Base-by-base conservation (phyloP, 2,329 filamentous ascomycete species). In the Xylariaceae sp. region DNA sequence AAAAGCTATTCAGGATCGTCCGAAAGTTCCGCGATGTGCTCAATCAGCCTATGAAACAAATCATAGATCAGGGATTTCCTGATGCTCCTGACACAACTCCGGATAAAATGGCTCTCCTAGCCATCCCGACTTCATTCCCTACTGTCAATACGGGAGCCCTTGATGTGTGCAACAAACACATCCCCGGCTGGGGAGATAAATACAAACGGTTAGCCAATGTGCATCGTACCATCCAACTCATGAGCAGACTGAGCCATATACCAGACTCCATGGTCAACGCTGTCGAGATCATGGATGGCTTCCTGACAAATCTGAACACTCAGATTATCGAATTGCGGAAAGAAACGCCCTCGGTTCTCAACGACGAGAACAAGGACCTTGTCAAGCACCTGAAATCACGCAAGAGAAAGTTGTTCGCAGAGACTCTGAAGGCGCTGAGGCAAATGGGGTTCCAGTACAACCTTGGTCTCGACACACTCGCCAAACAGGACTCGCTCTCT, bases 381-480 rank as follows among this genome's bases (percentile, higher is more conserved):
- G 83, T 96, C 57, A 91, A 95, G 70, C 89, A 96, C 69, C 82
- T 97, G 62, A 97, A 96, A 75, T 85, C 84, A 2, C 83, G 89
- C 64, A 99, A 99, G 73, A 84, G 90, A 43, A 91, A 91, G 63
- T 80, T 97, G 11, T 94, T 95, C 64, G 88, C 90, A 0, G 92
- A 97, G 63, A 91, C 88, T 0, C 74, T 99, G 60, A 91, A 89
- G 65, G 83, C 85, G 27, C 75, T 96, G 31, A 84, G 90, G 37
- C 82, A 86, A 54, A 97, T 99, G 92, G 94, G 94, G 3, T 82
- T 99, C 64, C 87, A 86, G 64, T 84, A 86, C 50, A 96, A 96
- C 67, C 76, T 95, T 12, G 84, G 87, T 60, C 85, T 84, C 11
- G 84, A 88, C 66, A 77, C 86, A 43, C 76, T 97, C 19, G 79